Evolutionary conservation across 805 yeast genomes (phyloP).

Genomic region (Lachancea kluyveri): DNA sequence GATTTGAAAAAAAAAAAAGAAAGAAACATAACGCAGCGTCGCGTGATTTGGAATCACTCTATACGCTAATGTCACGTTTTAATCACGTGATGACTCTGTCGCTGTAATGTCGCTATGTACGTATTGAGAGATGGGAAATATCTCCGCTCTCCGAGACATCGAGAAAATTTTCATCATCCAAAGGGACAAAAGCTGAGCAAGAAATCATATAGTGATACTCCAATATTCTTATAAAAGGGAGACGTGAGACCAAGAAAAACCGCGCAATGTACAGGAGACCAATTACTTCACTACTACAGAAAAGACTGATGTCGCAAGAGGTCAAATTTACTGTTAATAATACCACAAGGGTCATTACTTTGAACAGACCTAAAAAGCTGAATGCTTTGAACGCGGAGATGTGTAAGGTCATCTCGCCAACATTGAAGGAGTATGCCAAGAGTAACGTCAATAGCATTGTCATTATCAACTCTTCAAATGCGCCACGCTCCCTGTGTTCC

Average conservation of each 20-base stretch:
- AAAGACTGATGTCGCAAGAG: slow-evolving; percentile 9
- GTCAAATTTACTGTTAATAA: slow-evolving; percentile 23
- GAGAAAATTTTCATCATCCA: too few relatives aligned
- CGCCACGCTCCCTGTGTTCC: slow-evolving; percentile 79
- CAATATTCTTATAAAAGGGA: too few relatives aligned
- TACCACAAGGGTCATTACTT: slow-evolving; percentile 63
- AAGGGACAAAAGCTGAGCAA: too few relatives aligned
- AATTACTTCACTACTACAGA: slow-evolving; percentile 4
- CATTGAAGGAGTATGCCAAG: slow-evolving; percentile 71
- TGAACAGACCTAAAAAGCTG: slow-evolving; percentile 77
- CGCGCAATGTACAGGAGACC: slow-evolving; percentile 5
- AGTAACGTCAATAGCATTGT: slow-evolving; percentile 58
- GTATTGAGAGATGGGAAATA: too few relatives aligned
- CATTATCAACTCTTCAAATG: slow-evolving; percentile 46
- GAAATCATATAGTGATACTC: too few relatives aligned
- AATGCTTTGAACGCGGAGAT: slow-evolving; percentile 78
- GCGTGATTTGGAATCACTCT: background rate
- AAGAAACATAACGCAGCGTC: background rate
- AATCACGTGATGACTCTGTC: too few relatives aligned
- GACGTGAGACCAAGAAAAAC: too few relatives aligned
- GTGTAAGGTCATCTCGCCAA: slow-evolving; percentile 65
- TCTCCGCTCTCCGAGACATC: too few relatives aligned
- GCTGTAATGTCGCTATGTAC: too few relatives aligned
- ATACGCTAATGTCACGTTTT: too few relatives aligned
- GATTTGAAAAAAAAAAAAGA: background rate